Evolutionary conservation across 228 moss, liverwort and hornwort species (phyloP), one percentile per base, ranked within the genome.

Genomic region (Sphagnum fallax): DNA sequence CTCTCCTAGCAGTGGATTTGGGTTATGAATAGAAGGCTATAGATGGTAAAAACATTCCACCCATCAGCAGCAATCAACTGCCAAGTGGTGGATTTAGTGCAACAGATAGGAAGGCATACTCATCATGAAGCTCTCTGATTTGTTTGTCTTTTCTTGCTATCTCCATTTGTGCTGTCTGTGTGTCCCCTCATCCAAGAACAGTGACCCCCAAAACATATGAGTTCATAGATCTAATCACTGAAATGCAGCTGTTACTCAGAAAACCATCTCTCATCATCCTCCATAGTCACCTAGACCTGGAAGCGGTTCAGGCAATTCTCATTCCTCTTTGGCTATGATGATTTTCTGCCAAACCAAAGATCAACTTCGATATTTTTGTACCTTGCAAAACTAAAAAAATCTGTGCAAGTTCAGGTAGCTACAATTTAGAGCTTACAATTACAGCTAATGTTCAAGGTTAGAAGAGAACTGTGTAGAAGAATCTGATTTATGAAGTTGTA

Each of bases 141-240:
- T 83, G 82, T 63, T 80, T 85, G 70, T 88, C 85, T 73, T 88
- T 88, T 82, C 88, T 85, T 59, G 85, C 85, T 63, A 88, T 69
- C 71, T 88, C 88, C 78, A 83, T 76, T 74, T 88, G 88, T 61
- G 88, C 88, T 73, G 88, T 88, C 88, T 88, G 80, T 62, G 53
- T 49, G n/a, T 64, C 47, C 63, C 69, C 65, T 65, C 52, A 48
- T 14, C 18, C 68, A 69, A 73, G 47, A 50, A 59, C 70, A 70
- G 2, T 16, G 68, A 4, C 52, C 69, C 70, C 53, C 16, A 11
- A 61, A 52, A 10, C 16, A 49, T 49, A 51, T 15, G 52, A 51
- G 15, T 15, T 16, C 16, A 63, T 8, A 15, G 0, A 15, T 7
- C 63, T 63, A 58, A 58, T 32, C 32, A 55, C 55, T 12, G 2